Evolutionary conservation across 2,329 filamentous ascomycete genomes (phyloP).

Genomic region (Coniella vitis): DNA sequence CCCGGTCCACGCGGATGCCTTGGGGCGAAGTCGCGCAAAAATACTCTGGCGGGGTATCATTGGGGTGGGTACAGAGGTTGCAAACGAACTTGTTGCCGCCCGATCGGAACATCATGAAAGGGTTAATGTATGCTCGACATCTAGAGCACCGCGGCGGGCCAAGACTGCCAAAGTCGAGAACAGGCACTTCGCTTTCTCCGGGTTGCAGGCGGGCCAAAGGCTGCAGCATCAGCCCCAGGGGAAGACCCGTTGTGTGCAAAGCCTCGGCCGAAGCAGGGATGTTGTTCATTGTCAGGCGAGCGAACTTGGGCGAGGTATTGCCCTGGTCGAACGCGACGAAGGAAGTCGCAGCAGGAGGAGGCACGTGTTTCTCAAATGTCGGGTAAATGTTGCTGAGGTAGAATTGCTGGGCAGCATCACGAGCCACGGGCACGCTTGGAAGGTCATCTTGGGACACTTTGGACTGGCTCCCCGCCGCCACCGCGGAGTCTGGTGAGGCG

Average conservation of each 20-base stretch:
- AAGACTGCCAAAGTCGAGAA: slow-evolving; percentile 87
- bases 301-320: slow-evolving; percentile 91
- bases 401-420: slow-evolving; percentile 75
- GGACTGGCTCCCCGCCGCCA: slow-evolving; percentile 58
- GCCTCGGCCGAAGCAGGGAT: slow-evolving; percentile 80
- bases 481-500: slow-evolving; percentile 36
- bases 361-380: slow-evolving; percentile 89
- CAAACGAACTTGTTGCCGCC: slow-evolving; percentile 96
- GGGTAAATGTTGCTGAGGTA: slow-evolving; percentile 86
- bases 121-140: slow-evolving; percentile 96
- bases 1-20: slow-evolving; percentile 78
- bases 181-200: slow-evolving; percentile 80
- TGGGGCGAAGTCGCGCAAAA: slow-evolving; percentile 85
- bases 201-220: slow-evolving; percentile 76
- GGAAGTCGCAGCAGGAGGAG: slow-evolving; percentile 79
- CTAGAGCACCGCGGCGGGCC: slow-evolving; percentile 87
- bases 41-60: slow-evolving; percentile 87
- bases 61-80: slow-evolving; percentile 96
- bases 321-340: slow-evolving; percentile 95
- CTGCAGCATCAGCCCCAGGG: slow-evolving; percentile 82
- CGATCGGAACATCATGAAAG: slow-evolving; percentile 94
- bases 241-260: slow-evolving; percentile 71
- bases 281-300: slow-evolving; percentile 85
- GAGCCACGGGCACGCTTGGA: slow-evolving; percentile 79
- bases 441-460: slow-evolving; percentile 87